phyloP scores from a whole-genome alignment of 176 grass and related monocot genomes.

The Ampelocalamus luodianensis region DNA sequence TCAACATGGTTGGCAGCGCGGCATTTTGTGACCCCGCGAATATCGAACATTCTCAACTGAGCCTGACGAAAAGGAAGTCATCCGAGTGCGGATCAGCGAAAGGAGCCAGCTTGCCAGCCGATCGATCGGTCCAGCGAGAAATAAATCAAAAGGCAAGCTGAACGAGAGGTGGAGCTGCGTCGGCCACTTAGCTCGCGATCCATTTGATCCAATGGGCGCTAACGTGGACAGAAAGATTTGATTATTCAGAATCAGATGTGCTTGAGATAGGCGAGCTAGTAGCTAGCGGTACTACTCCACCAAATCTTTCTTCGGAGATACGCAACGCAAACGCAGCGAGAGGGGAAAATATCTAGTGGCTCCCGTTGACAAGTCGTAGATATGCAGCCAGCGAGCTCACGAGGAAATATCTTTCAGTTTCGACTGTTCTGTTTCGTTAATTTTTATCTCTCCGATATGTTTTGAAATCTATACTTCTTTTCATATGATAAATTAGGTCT shows the following conservation, averaged over 20 bases:
- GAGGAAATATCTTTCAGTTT: constrained; percentile 14
- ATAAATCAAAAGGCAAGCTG: background rate
- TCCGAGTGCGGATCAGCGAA: background rate
- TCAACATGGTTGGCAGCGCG: background rate
- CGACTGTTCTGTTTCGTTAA: too few relatives aligned
- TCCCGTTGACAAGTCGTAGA: background rate
- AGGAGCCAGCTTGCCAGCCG: background rate
- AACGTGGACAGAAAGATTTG: background rate
- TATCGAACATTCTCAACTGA: constrained; percentile 7
- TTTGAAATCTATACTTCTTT: too few relatives aligned
- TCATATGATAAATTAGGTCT: too few relatives aligned
- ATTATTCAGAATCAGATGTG: background rate
- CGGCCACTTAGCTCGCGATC: background rate
- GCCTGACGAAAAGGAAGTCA: background rate
- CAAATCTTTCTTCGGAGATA: constrained; percentile 18
- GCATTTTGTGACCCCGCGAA: constrained; percentile 4
- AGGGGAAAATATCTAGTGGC: background rate
- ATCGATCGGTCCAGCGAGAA: background rate
- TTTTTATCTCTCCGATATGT: too few relatives aligned
- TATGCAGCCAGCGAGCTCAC: background rate
- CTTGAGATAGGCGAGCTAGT: background rate
- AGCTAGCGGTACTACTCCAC: background rate
- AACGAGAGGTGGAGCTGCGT: constrained; percentile 37
- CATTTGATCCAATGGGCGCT: background rate
- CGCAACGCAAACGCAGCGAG: background rate